These are phyloP conservation scores for Penicillium psychrosexuale DNA, from an alignment of 2,329 filamentous ascomycete species.

Conservation along the genomic window DNA sequence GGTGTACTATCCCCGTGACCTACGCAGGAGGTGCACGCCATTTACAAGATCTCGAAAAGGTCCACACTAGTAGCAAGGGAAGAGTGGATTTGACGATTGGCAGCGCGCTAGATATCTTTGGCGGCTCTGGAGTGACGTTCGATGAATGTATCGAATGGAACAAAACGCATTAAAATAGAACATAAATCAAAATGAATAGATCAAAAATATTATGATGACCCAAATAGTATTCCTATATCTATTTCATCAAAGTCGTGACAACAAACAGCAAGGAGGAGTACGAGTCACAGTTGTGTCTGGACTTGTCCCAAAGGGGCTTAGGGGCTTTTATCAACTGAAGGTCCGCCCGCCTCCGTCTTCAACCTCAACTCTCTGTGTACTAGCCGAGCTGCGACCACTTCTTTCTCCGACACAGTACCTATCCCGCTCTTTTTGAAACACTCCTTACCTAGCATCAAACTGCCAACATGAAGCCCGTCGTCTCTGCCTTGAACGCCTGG, in stretches of 20 bases:
- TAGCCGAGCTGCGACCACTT: constrained; percentile 1
- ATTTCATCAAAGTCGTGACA: background rate
- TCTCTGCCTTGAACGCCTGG: constrained; percentile 90
- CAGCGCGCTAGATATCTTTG: constrained; percentile 93
- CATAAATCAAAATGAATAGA: constrained; percentile 29
- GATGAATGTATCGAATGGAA: constrained; percentile 92
- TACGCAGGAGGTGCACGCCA: constrained; percentile 92
- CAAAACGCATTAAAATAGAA: constrained; percentile 55
- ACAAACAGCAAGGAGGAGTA: background rate
- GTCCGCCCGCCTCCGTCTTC: constrained; percentile 25
- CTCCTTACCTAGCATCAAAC: background rate
- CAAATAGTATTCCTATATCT: background rate
- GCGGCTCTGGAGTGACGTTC: constrained; percentile 79
- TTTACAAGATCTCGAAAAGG: constrained; percentile 76
- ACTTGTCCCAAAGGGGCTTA: constrained; percentile 26
- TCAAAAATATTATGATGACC: background rate
- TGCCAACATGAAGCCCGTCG: constrained; percentile 84
- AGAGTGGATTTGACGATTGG: constrained; percentile 93
- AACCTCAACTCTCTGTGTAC: constrained; percentile 11
- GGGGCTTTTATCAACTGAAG: constrained; percentile 8
- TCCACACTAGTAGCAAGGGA: constrained; percentile 72
- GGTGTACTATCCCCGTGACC: constrained; percentile 90
- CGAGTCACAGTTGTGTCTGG: constrained; percentile 2
- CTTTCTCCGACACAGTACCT: background rate
- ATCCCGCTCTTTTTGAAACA: background rate